Percentiles rank a stretch among this genome's conserved stretches.
These are phyloP conservation scores for Claviceps africana DNA, from an alignment of 2,329 filamentous ascomycete species.

Conservation along the genomic window DNA sequence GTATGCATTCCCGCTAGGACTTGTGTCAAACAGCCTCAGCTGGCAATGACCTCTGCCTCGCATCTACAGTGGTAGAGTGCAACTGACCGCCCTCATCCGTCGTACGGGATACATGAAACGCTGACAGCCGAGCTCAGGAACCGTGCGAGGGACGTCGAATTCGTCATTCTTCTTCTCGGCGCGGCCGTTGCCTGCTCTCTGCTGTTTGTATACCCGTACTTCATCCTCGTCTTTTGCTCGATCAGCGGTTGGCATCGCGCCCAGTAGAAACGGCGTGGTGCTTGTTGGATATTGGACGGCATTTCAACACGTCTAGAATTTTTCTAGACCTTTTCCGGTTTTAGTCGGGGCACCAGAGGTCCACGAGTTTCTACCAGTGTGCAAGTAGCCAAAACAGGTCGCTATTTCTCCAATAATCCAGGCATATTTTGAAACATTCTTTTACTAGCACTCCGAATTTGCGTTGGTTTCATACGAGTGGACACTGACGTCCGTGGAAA, in stretches of 20 bases:
- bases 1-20: conserved; percentile 15
- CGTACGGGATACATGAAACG: not conserved
- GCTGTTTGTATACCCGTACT: conserved; percentile 16
- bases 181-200: conserved; percentile 13
- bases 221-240: conserved; percentile 15
- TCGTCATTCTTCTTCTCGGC: conserved; percentile 12
- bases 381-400: conserved; percentile 16
- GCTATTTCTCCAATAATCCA: conserved; percentile 16
- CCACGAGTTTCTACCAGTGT: no score
- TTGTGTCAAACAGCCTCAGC: conserved; percentile 9
- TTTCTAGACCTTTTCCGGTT: no score
- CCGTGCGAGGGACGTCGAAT: conserved; percentile 12
- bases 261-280: no score
- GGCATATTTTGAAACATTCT: conserved; percentile 11
- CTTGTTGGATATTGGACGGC: no score
- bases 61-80: conserved; percentile 13
- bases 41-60: conserved; percentile 5
- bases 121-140: conserved; percentile 7
- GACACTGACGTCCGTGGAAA: conserved; percentile 28
- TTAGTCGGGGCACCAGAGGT: no score
- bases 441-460: conserved; percentile 13
- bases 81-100: no score
- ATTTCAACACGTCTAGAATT: no score
- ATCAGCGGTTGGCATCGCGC: no score
- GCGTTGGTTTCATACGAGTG: conserved; percentile 25